Percentiles rank a stretch among this genome's conserved stretches.
These are phyloP conservation scores for Entomortierella beljakovae DNA, from an alignment of 192 early-diverging fungal species.

Conservation along the genomic window DNA sequence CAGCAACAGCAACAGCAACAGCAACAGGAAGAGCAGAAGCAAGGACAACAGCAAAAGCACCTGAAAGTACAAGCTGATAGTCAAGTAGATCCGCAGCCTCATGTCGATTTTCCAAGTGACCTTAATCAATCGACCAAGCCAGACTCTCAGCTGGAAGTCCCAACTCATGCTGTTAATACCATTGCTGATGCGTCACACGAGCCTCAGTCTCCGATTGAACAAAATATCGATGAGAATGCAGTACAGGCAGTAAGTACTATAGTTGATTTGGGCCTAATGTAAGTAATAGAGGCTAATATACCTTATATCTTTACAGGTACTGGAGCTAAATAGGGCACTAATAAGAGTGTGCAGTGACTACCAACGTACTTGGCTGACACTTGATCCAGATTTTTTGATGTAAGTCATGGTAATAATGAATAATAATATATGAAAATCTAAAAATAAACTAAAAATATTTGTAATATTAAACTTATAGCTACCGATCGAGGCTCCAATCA, in stretches of 20 bases:
- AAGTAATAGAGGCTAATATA: background rate
- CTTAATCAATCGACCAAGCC: too few relatives aligned
- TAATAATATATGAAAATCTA: background rate
- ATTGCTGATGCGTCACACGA: background rate
- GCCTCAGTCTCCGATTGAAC: background rate
- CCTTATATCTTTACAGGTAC: constrained; percentile 5
- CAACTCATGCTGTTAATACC: background rate
- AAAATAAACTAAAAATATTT: background rate
- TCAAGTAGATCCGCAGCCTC: constrained; percentile 7
- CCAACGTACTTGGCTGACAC: constrained; percentile 15
- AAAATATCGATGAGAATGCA: constrained; percentile 40
- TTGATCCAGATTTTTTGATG: constrained; percentile 35
- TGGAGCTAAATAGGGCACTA: constrained; percentile 52
- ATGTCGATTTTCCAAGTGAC: background rate
- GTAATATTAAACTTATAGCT: constrained; percentile 18
- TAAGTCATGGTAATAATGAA: background rate
- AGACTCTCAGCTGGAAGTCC: too few relatives aligned
- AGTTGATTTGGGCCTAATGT: too few relatives aligned
- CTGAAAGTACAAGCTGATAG: background rate
- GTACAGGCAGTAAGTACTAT: constrained; percentile 32
- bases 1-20: background rate
- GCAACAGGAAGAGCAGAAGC: constrained; percentile 16
- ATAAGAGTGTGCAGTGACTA: constrained; percentile 51
- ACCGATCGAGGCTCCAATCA: constrained; percentile 33
- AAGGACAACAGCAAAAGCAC: constrained; percentile 12